A percentile compares a stretch with the other conserved stretches of the same genome.
phyloP scores from a whole-genome alignment of 345 rosid genomes.

The Salix koriyanagi region DNA sequence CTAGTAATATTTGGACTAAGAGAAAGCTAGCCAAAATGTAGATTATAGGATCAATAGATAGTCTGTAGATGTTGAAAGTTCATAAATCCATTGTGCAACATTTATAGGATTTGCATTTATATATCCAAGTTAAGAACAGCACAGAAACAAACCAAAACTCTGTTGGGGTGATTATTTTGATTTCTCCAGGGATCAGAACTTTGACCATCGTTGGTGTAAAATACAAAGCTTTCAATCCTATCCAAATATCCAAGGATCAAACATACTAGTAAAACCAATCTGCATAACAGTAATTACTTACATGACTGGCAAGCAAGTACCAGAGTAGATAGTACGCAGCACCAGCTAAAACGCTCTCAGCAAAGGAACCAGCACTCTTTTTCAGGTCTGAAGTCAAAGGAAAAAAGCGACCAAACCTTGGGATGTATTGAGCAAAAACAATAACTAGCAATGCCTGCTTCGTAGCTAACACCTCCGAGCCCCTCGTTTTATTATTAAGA shows the following conservation, averaged over 20 bases:
- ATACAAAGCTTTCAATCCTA: neutral
- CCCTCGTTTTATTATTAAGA: constrained; percentile 43
- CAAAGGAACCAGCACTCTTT: constrained; percentile 77
- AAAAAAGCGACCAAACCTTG: constrained; percentile 63
- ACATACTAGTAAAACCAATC: neutral
- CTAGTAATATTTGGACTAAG: neutral
- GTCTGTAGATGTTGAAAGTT: neutral
- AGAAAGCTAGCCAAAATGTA: neutral
- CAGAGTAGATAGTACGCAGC: constrained; percentile 87
- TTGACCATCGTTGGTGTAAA: neutral
- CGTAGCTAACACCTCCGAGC: constrained; percentile 55
- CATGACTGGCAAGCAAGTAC: constrained; percentile 89
- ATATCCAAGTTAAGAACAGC: neutral
- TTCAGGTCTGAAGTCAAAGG: constrained; percentile 79
- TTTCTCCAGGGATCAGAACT: neutral
- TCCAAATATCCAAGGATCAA: neutral
- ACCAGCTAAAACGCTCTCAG: constrained; percentile 78
- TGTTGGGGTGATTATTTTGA: neutral
- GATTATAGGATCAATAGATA: neutral
- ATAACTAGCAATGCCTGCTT: constrained; percentile 52
- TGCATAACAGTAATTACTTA: constrained; percentile 30
- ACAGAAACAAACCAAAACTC: neutral
- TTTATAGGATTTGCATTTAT: neutral
- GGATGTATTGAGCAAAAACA: constrained; percentile 70
- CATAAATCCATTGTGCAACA: neutral